Evolutionary conservation across 2,329 filamentous ascomycete species (phyloP).

Genomic region (Colletotrichum sp.): DNA sequence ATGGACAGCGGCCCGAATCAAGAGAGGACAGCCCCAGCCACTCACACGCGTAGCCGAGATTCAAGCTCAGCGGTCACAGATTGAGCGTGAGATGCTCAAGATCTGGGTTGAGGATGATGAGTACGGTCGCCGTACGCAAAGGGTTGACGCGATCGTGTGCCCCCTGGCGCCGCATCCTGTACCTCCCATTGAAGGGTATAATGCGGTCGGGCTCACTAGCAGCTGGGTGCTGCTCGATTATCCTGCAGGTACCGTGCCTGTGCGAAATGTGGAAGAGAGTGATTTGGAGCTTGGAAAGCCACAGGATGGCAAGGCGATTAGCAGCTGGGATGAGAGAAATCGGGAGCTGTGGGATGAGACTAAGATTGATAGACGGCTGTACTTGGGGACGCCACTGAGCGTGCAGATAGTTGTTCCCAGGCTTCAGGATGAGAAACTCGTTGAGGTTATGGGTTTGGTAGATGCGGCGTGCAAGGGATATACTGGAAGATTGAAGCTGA

Average conservation of each 20-base stretch:
- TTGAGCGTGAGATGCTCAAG: constrained; percentile 9
- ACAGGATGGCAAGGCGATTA: background rate
- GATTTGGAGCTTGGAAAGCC: constrained; percentile 1
- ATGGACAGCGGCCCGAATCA: constrained; percentile 4
- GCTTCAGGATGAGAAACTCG: background rate
- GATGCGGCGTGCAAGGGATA: background rate
- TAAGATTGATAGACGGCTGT: background rate
- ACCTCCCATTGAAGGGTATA: constrained; percentile 43
- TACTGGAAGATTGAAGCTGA: background rate
- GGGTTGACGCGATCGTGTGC: constrained; percentile 59
- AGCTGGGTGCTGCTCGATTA: constrained; percentile 43
- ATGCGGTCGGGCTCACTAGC: constrained; percentile 32
- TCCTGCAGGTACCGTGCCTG: constrained; percentile 36
- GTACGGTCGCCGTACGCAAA: background rate
- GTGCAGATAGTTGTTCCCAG: constrained; percentile 13
- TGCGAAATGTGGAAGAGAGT: background rate
- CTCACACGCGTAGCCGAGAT: background rate
- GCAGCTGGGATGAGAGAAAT: constrained; percentile 6
- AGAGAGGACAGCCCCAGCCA: background rate
- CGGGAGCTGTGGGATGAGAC: constrained; percentile 11
- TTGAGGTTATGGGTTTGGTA: constrained; percentile 4
- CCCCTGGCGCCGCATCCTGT: constrained; percentile 67
- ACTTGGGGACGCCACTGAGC: constrained; percentile 1
- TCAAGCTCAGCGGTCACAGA: background rate
- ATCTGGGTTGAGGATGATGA: constrained; percentile 9